Evolutionary conservation across 306 rosid species (phyloP).

Genomic region (Comarum palustre): DNA sequence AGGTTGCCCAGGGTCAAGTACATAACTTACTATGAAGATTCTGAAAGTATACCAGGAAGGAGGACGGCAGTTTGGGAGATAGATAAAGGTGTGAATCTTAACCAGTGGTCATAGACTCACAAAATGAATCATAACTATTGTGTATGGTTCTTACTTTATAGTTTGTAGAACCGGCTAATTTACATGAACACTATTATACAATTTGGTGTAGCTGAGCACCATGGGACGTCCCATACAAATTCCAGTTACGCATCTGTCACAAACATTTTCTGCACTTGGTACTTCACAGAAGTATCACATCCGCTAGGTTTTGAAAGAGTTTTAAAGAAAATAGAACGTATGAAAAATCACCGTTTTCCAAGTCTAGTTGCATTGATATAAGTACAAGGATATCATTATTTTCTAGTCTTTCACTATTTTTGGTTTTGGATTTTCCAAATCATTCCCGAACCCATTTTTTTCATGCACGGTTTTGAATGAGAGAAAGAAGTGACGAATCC

Average conservation of each 20-base stretch:
- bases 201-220: neutral
- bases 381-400: neutral
- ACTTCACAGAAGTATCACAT: neutral
- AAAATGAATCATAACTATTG: constrained; percentile 2
- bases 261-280: neutral
- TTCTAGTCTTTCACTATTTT: neutral
- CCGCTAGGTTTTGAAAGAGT: neutral
- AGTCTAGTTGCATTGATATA: neutral
- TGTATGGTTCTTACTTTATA: neutral
- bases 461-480: no score
- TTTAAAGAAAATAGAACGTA: neutral
- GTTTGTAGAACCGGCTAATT: neutral
- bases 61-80: constrained; percentile 98
- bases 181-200: neutral
- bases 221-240: neutral
- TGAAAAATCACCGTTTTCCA: neutral
- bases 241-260: neutral
- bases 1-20: constrained; percentile 69
- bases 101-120: constrained; percentile 11
- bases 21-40: constrained; percentile 87
- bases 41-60: constrained; percentile 83
- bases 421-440: no score
- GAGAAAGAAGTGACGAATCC: no score
- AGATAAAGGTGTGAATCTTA: constrained; percentile 73
- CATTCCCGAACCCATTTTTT: no score